A percentile compares a stretch with the other conserved stretches of the same genome.
These are phyloP conservation scores for Colletotrichum theobromicola DNA, from an alignment of 2,329 filamentous ascomycete genomes.

Conservation along the genomic window DNA sequence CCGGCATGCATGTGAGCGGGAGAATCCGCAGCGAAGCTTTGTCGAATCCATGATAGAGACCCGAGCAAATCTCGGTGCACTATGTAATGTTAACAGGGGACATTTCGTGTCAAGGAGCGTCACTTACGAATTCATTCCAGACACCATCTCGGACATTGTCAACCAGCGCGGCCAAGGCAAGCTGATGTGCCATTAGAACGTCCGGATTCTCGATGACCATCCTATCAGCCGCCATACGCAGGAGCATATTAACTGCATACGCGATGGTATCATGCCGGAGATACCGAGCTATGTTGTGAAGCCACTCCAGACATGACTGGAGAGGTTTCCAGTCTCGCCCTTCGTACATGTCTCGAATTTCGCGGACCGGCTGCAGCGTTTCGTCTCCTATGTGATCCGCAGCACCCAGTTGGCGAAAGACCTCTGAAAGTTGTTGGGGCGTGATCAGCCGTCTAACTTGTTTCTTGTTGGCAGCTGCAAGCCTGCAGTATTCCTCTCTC, in stretches of 20 bases:
- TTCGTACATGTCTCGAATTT: slow-evolving; percentile 32
- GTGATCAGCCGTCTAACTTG: slow-evolving; percentile 52
- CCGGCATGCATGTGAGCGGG: slow-evolving; percentile 64
- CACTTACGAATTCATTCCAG: slow-evolving; percentile 50
- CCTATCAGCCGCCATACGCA: slow-evolving; percentile 61
- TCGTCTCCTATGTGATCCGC: slow-evolving; percentile 45
- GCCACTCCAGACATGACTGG: slow-evolving; percentile 45
- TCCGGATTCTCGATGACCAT: slow-evolving; percentile 39
- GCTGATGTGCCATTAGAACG: slow-evolving; percentile 44
- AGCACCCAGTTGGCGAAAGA: slow-evolving; percentile 67
- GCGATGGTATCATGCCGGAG: slow-evolving; percentile 39
- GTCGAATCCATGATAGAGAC: slow-evolving; percentile 50
- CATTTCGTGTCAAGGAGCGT: neutral
- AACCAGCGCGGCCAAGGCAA: slow-evolving; percentile 49
- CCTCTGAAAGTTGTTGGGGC: slow-evolving; percentile 46
- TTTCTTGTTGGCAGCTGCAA: slow-evolving; percentile 51
- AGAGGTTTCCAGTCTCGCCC: slow-evolving; percentile 53
- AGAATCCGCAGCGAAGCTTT: slow-evolving; percentile 60
- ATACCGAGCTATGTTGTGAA: slow-evolving; percentile 40
- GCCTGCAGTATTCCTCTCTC: slow-evolving; percentile 63
- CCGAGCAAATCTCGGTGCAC: slow-evolving; percentile 55
- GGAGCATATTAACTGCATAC: slow-evolving; percentile 50
- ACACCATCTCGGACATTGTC: slow-evolving; percentile 39
- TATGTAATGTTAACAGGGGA: slow-evolving; percentile 28
- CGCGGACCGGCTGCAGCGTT: slow-evolving; percentile 28